A percentile compares a stretch with the other conserved stretches of the same genome.
These are phyloP conservation scores for Jaminaea rosea DNA, from an alignment of 1,284 basidiomycete species.

Conservation along the genomic window DNA sequence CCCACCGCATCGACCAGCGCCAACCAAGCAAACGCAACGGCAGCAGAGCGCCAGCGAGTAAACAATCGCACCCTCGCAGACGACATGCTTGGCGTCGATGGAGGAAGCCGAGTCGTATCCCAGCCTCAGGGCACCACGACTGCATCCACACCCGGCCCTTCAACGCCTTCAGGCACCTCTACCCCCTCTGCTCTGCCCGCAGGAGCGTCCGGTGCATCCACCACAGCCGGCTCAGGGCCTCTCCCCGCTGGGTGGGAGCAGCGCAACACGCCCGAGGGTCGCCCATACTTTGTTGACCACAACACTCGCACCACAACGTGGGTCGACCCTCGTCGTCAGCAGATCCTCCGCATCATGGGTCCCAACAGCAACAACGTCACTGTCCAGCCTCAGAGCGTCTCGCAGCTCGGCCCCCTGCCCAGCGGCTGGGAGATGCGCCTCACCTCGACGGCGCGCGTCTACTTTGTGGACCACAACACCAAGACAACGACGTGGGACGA, in stretches of 20 bases:
- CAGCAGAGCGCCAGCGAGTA: constrained; percentile 40
- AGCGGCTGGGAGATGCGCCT: constrained; percentile 97
- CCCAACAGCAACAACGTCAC: constrained; percentile 69
- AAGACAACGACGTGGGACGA: constrained; percentile 96
- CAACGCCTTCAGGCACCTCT: too few relatives aligned
- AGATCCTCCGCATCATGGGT: constrained; percentile 74
- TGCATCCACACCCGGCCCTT: constrained; percentile 10
- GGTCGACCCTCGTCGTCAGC: constrained; percentile 89
- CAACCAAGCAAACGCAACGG: constrained; percentile 28
- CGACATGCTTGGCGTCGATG: constrained; percentile 44
- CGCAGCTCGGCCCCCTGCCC: constrained; percentile 85
- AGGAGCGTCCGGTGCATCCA: constrained; percentile 48
- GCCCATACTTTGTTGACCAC: constrained; percentile 88
- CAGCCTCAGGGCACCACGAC: constrained; percentile 12
- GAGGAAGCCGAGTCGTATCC: constrained; percentile 7
- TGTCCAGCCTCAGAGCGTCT: constrained; percentile 68
- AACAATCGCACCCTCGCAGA: constrained; percentile 43
- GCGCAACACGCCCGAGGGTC: constrained; percentile 88
- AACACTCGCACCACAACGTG: constrained; percentile 93
- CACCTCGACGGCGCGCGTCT: constrained; percentile 81
- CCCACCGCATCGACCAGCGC: constrained; percentile 37
- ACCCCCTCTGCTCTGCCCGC: constrained; percentile 17
- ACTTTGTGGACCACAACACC: constrained; percentile 92
- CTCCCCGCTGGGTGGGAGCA: constrained; percentile 97
- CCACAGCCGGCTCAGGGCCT: constrained; percentile 69